Evolutionary conservation across 192 early-diverging fungal genomes (phyloP), one percentile per base, ranked within the genome.

Genomic region (Jimgerdemannia flammicorona): DNA sequence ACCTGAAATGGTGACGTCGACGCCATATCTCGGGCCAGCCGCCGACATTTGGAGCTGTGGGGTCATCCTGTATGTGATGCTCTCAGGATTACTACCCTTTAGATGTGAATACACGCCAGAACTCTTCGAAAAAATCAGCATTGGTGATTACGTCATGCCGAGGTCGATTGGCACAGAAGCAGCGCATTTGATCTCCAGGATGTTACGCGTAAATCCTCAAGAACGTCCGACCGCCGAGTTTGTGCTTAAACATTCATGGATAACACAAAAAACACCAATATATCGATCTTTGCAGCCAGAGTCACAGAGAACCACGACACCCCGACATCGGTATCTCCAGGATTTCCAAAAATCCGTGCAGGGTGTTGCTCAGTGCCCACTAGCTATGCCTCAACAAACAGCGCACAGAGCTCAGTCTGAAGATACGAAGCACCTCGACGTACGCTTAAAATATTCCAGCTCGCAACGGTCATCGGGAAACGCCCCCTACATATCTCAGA

Each of bases 1-100:
- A 0, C 89, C 89, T 14, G 89, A 90, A 74, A 90, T 90, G 87
- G 88, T 90, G 39, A 85, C 82, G 18, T 89, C 85, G 4, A 87
- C 85, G 1, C 85, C 86, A 9, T 90, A 90, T 43, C 80, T 76
- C 54, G 89, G 89, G 8, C 87, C 89, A 40, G 83, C 87, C 41
- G 86, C 82, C 14, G 89, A 90, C 73, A 82, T 90, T 19, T 90
- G 89, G 89, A 85, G 83, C 49, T 70, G 87, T 64, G 89, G 90
- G 3, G 89, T 90, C 0, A 88, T 90, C 67, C 77, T 90, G 4
- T 90, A 84, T 65, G 84, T 85, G 29, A 84, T 90, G 77, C 76
- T 90, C 29, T 83, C 84, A n/a, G 89, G 89, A 3, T 81, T 82
- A 11, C 75, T 90, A 9, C 89, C 89, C 14, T 90, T 90, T 67